Percentiles rank a stretch among this genome's conserved stretches.
Evolutionary conservation across 2,329 filamentous ascomycete species (phyloP).

Genomic region (Thyridium curvatum): DNA sequence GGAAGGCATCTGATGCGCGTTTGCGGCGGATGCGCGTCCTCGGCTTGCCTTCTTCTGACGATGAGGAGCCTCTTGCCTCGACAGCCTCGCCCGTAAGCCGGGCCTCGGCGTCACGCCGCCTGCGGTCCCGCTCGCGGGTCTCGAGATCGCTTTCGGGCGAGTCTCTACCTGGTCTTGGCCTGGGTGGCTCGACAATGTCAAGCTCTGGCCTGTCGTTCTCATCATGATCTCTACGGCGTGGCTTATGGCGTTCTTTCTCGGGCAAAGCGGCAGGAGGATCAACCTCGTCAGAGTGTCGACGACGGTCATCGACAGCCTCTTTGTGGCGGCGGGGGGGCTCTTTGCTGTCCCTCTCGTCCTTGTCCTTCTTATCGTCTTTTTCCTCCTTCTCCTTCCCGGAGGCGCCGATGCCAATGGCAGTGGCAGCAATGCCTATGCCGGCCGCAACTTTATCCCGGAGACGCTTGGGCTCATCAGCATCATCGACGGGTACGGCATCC

Average conservation of each 20-base stretch:
- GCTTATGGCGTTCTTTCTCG: slow-evolving; percentile 7
- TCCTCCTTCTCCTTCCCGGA: slow-evolving; percentile 29
- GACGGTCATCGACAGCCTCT: slow-evolving; percentile 16
- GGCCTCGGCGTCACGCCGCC: slow-evolving; percentile 29
- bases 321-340: slow-evolving; percentile 19
- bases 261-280: not conserved
- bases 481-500: slow-evolving; percentile 24
- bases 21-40: slow-evolving; percentile 26
- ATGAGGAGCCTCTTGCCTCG: slow-evolving; percentile 28
- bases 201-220: not conserved
- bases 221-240: slow-evolving; percentile 5
- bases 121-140: slow-evolving; percentile 17
- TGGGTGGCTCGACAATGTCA: slow-evolving; percentile 11
- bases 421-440: slow-evolving; percentile 41
- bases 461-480: slow-evolving; percentile 30
- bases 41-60: slow-evolving; percentile 30
- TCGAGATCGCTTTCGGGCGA: slow-evolving; percentile 10
- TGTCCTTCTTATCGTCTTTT: not conserved
- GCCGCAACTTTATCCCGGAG: slow-evolving; percentile 41
- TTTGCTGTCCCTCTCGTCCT: not conserved
- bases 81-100: slow-evolving; percentile 25
- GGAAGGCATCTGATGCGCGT: slow-evolving; percentile 35
- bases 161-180: slow-evolving; percentile 10
- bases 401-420: slow-evolving; percentile 36
- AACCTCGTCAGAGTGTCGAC: slow-evolving; percentile 1